These are phyloP conservation scores for Brassica incana DNA, from an alignment of 345 rosid species.

Conservation along the genomic window DNA sequence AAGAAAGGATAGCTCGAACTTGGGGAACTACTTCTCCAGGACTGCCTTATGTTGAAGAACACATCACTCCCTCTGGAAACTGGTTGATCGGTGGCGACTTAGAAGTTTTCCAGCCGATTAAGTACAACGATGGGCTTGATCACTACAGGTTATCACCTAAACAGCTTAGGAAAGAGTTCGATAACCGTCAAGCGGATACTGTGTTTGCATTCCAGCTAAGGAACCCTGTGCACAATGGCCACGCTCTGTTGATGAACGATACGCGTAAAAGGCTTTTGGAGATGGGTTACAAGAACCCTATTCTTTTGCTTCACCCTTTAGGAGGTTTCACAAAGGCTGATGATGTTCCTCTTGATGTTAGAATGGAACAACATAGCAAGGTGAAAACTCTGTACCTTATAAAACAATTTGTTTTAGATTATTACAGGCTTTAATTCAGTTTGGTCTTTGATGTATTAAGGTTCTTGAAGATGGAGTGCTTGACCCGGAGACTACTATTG, in stretches of 20 bases:
- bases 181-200: constrained; percentile 86
- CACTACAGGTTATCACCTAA: constrained; percentile 85
- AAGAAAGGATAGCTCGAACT: constrained; percentile 88
- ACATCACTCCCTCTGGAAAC: constrained; percentile 70
- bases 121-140: constrained; percentile 95
- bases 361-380: constrained; percentile 96
- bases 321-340: constrained; percentile 96
- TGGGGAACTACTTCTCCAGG: constrained; percentile 96
- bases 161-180: constrained; percentile 81
- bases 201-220: constrained; percentile 94
- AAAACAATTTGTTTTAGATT: too few relatives aligned
- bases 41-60: constrained; percentile 86
- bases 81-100: constrained; percentile 97
- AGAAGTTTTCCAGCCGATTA: constrained; percentile 74
- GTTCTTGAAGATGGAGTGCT: constrained; percentile 92
- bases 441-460: constrained; percentile 42
- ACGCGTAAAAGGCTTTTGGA: constrained; percentile 76
- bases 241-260: constrained; percentile 90
- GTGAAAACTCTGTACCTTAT: constrained; percentile 36
- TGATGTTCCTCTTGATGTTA: constrained; percentile 91
- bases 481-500: constrained; percentile 86
- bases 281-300: constrained; percentile 90
- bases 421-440: too few relatives aligned
- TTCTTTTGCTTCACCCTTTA: constrained; percentile 87
- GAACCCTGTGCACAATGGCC: constrained; percentile 97